These are phyloP conservation scores for Leishmania gerbilli DNA, from an alignment of 208 protist species.

Conservation along the genomic window DNA sequence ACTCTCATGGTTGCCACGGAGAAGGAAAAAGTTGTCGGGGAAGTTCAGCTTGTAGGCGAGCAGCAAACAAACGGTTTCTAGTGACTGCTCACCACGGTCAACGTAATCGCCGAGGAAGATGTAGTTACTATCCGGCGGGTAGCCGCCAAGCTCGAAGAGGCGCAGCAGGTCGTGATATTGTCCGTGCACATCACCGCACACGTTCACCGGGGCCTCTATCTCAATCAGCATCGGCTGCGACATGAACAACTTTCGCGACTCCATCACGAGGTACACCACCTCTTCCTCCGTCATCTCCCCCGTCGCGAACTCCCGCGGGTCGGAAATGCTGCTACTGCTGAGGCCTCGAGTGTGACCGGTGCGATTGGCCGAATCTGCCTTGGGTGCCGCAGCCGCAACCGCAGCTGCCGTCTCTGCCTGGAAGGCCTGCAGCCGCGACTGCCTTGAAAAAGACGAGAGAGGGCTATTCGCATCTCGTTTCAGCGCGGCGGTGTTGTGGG, in stretches of 20 bases:
- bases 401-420: constrained; percentile 24
- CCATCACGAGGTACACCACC: constrained; percentile 75
- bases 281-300: constrained; percentile 72
- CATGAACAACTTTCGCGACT: constrained; percentile 85
- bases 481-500: constrained; percentile 58
- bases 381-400: constrained; percentile 5
- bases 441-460: constrained; percentile 44
- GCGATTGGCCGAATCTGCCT: constrained; percentile 21
- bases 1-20: constrained; percentile 93
- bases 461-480: constrained; percentile 10
- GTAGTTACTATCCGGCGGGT: constrained; percentile 65
- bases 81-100: constrained; percentile 89
- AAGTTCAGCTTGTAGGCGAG: constrained; percentile 82
- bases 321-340: neutral
- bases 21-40: constrained; percentile 83
- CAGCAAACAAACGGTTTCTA: constrained; percentile 82
- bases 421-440: constrained; percentile 46
- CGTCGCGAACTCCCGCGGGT: neutral
- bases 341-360: constrained; percentile 14
- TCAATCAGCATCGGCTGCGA: constrained; percentile 88
- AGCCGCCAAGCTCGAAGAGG: constrained; percentile 76
- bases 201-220: constrained; percentile 78
- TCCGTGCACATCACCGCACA: constrained; percentile 89
- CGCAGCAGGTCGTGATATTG: constrained; percentile 79
- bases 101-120: constrained; percentile 98